A percentile compares a stretch with the other conserved stretches of the same genome.
Evolutionary conservation across 2,329 filamentous ascomycete species (phyloP).

Genomic region (Neopestalotiopsis sp.): DNA sequence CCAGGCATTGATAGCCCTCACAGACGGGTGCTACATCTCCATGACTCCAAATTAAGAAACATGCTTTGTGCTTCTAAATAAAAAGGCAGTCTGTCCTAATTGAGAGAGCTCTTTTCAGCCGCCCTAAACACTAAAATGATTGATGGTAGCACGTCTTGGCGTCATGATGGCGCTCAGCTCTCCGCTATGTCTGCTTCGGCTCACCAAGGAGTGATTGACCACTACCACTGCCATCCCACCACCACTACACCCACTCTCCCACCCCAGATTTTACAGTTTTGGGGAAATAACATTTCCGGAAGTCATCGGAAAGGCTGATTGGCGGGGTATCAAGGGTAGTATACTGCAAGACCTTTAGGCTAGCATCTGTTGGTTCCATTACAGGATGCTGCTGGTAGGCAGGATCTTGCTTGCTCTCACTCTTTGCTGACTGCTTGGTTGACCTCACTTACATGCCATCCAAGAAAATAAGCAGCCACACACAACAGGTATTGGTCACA

Average conservation of each 20-base stretch:
- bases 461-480: neutral
- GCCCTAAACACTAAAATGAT: too few relatives aligned
- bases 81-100: neutral
- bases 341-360: neutral
- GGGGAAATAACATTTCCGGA: neutral
- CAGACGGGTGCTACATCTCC: too few relatives aligned
- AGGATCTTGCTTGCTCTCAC: neutral
- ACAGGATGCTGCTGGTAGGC: neutral
- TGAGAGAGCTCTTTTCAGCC: neutral
- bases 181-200: neutral
- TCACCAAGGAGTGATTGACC: too few relatives aligned
- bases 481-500: neutral
- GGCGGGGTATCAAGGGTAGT: neutral
- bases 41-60: neutral
- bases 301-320: neutral
- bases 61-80: neutral
- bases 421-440: neutral
- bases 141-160: neutral
- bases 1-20: too few relatives aligned
- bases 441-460: neutral
- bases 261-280: neutral
- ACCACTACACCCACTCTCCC: too few relatives aligned
- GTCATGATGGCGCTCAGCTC: neutral
- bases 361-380: too few relatives aligned
- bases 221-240: too few relatives aligned